Evolutionary conservation across 1,284 basidiomycete genomes (phyloP), one percentile per base, ranked within the genome.

Genomic region (Ustilago hordei): DNA sequence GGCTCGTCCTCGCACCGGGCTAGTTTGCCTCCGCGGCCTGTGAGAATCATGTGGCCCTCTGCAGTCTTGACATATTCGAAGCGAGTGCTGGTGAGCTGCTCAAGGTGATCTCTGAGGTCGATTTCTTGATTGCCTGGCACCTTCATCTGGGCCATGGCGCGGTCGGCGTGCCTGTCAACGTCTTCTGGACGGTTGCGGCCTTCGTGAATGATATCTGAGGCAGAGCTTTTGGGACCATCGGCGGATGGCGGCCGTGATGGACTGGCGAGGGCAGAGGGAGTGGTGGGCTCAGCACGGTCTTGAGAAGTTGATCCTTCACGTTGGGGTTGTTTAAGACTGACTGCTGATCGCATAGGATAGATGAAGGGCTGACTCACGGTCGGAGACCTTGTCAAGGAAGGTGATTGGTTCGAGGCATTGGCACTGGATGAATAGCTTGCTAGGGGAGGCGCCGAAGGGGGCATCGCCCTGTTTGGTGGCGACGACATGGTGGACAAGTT

Each of bases 1-100:
- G 93, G 93, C 91, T 95, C 93, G 80, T 95, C 93, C 84, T 95
- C 93, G 80, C 93, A 95, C 55, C 88, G 88, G 36, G 89, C 86
- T 11, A 95, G 78, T 57, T 89, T 88, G 0, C 93, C 93, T 80
- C 93, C 92, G 9, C 92, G 86, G 0, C 93, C 93, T 0, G 86
- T 87, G 8, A 91, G 87, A 6, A 95, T 88, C 50, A 94, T 88
- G 84, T 93, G 91, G 0, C 93, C 93, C 71, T 93, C 88, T 28
- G 89, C 90, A 56, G 92, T 91, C 73, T 91, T 87, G 9, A 89
- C 87, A 82, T 94, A 91, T 82, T 91, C 88, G 83, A 93, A 93
- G 19, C 91, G 71, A 19, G 78, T 78, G 19, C 78, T 82, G 36
- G 80, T 83, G 67, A 80, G 71, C 34, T 62, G 53, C 52, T 82